Evolutionary conservation across 441 rosid genomes (phyloP), one percentile per base, ranked within the genome.

Genomic region (Populus tomentosa): DNA sequence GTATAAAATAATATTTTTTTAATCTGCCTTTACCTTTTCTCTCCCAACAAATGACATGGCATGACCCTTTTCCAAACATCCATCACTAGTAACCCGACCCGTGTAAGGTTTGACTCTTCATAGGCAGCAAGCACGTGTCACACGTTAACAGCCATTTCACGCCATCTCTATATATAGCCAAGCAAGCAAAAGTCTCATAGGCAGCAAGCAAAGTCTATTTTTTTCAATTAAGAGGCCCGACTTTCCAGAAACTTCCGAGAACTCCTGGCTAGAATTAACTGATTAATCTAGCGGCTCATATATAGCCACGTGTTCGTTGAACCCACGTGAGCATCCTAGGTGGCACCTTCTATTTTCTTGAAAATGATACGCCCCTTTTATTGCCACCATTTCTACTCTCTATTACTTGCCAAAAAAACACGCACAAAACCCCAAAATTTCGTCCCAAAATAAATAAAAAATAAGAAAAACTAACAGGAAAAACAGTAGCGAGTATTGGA

Each of bases 191-290:
- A 26, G 28, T 26, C 28, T 26, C 28, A 26, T 26, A 26, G 28
- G 28, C 28, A 26, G 28, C 28, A 26, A 26, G 2, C 28, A 26
- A 26, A 40, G 7, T 20, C 2, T 30, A 2, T 14, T 56, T 56
- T 56, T 10, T 56, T 56, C 4, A 13, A 10, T 14, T 56, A 20
- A 13, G 11, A 14, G 10, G 16, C 7, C 4, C 14, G 7, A 69
- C 71, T 80, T 95, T 91, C 98, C 90, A 89, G 98, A 93, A 91
- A 86, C 88, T 95, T 95, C 96, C 64, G 3, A 35, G 16, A 87
- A 88, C 83, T 86, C 86, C 56, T 91, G 97, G 97, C 90, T 80
- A 85, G 75, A 79, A 85, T 79, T 86, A 50, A 30, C 42, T 35
- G 73, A 76, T 59, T n/a, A 61, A 75, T 81, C 77, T 81, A 71